Evolutionary conservation across 2,329 filamentous ascomycete species (phyloP).

Genomic region (Metarhizium robertsii): DNA sequence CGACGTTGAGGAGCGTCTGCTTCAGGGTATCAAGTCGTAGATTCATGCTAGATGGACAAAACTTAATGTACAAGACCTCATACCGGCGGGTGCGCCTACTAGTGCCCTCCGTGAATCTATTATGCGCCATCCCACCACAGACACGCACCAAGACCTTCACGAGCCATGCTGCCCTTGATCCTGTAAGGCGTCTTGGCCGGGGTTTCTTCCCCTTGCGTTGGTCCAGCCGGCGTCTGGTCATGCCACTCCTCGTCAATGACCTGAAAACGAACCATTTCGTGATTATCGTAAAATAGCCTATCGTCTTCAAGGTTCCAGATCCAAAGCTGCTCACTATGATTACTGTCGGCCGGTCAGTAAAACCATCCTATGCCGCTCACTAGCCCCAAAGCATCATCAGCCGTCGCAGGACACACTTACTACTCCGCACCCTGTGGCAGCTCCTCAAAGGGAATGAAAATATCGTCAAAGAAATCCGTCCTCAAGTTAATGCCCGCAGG

Average conservation of each 20-base stretch:
- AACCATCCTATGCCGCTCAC: neutral
- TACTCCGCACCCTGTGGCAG: conserved; percentile 70
- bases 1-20: conserved; percentile 74
- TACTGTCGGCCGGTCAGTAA: conserved; percentile 32
- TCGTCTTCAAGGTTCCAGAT: conserved; percentile 71
- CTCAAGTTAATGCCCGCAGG: conserved; percentile 67
- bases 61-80: conserved; percentile 10
- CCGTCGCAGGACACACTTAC: conserved; percentile 34
- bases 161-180: conserved; percentile 56
- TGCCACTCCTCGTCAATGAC: conserved; percentile 86
- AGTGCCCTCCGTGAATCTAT: conserved; percentile 1
- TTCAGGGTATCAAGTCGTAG: conserved; percentile 42
- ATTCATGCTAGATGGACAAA: conserved; percentile 15
- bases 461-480: conserved; percentile 90
- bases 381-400: neutral
- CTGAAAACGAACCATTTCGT: conserved; percentile 80
- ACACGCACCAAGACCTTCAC: conserved; percentile 51
- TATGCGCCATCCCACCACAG: conserved; percentile 49
- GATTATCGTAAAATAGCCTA: conserved; percentile 77
- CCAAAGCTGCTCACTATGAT: conserved; percentile 70
- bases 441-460: conserved; percentile 67
- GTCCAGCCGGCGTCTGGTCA: conserved; percentile 69
- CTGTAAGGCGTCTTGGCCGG: conserved; percentile 61
- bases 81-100: conserved; percentile 3
- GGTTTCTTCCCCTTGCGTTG: conserved; percentile 50